Conservation (phyloP, 768 basidiomycete species). For the Mycena latifolia region DNA sequence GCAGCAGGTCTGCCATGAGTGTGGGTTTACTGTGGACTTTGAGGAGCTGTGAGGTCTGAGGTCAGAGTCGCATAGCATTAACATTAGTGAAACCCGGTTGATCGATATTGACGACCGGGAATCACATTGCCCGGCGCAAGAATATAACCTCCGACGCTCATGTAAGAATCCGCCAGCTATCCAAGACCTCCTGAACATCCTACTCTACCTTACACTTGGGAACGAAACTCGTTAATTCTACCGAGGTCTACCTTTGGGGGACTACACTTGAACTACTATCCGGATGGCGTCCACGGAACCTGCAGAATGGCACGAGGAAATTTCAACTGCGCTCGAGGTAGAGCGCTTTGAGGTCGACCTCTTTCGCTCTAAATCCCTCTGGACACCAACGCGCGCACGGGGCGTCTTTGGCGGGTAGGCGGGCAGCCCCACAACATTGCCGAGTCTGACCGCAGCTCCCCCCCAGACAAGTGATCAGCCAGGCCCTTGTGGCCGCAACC, state of each 20-base stretch:
- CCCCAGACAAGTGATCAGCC: slow-evolving; percentile 82
- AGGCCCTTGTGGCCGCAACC: slow-evolving; percentile 86
- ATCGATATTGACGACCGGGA: background rate
- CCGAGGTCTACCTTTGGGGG: too few species aligned
- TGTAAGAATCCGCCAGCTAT: too few species aligned
- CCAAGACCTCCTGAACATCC: too few species aligned
- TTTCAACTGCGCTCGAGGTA: slow-evolving; percentile 81
- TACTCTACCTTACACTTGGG: too few species aligned
- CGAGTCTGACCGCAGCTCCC: background rate
- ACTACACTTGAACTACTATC: background rate
- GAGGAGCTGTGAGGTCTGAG: slow-evolving; percentile 76
- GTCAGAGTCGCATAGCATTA: background rate
- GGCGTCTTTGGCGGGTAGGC: slow-evolving; percentile 85
- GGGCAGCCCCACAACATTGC: background rate
- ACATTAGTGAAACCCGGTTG: background rate
- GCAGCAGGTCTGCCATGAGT: slow-evolving; percentile 86
- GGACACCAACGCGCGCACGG: slow-evolving; percentile 68
- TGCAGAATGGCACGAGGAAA: slow-evolving; percentile 57
- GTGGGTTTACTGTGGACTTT: slow-evolving; percentile 92
- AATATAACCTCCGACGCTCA: background rate
- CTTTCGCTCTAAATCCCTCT: slow-evolving; percentile 82
- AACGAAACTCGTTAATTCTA: too few species aligned
- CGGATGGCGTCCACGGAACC: slow-evolving; percentile 15
- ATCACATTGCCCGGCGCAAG: background rate
- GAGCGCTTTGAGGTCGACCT: slow-evolving; percentile 83